phyloP scores from a whole-genome alignment of 345 rosid genomes.

The Eucalyptus polybractea region DNA sequence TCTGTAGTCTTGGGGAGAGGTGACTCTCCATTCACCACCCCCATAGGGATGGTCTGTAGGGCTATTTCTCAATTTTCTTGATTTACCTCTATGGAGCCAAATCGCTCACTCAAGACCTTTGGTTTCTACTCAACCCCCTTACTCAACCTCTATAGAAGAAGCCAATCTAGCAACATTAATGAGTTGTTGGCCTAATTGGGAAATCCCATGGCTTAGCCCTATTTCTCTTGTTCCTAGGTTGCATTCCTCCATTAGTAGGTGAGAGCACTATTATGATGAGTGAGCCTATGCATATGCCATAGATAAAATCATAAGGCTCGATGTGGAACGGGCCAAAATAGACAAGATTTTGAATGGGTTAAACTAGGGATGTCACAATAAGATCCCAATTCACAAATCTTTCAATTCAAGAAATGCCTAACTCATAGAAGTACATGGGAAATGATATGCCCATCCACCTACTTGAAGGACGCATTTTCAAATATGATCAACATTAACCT shows the following conservation, averaged over 20 bases:
- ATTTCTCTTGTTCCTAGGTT: not conserved
- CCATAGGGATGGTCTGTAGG: not conserved
- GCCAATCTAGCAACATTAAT: not conserved
- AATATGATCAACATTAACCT: not conserved
- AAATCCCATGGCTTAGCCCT: not conserved
- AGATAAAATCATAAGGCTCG: not conserved
- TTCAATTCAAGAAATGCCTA: not conserved
- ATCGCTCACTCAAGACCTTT: not conserved
- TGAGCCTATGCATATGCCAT: not conserved
- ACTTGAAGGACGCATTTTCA: not conserved
- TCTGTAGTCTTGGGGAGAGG: fast-evolving
- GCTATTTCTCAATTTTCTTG: not conserved
- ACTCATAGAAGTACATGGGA: not conserved
- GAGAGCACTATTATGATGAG: not conserved
- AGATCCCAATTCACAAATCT: not conserved
- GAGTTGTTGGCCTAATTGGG: not conserved
- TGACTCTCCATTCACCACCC: not conserved
- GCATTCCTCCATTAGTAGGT: not conserved
- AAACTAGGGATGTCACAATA: not conserved
- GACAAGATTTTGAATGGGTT: fast-evolving
- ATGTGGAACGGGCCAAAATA: fast-evolving
- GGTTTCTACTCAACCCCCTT: not conserved
- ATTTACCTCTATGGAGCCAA: not conserved
- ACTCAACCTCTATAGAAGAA: not conserved
- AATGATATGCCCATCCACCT: not conserved